Conservation (phyloP, 1,139 yeast species). For the Petasospora fabianii region DNA sequence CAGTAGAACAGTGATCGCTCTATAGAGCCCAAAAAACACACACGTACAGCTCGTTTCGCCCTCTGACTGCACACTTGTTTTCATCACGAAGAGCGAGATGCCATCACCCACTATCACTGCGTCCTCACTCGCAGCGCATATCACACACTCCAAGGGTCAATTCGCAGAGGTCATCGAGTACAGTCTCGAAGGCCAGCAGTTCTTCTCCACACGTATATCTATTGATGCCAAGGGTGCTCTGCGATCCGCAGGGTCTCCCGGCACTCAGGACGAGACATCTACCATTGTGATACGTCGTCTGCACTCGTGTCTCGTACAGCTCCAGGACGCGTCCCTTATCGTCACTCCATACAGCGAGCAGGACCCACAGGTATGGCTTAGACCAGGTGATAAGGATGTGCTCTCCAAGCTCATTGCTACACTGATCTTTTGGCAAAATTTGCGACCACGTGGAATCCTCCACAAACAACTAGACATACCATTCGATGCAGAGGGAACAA, state of each 20-base stretch:
- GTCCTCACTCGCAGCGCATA: slow-evolving; percentile 4
- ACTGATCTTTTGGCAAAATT: slow-evolving; percentile 60
- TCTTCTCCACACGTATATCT: slow-evolving; percentile 14
- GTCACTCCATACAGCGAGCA: slow-evolving; percentile 14
- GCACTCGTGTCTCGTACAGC: slow-evolving; percentile 35
- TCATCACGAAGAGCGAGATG: neutral
- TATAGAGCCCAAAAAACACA: no score
- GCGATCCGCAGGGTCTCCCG: neutral
- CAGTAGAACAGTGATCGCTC: no score
- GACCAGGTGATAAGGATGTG: slow-evolving; percentile 39
- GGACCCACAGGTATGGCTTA: slow-evolving; percentile 39
- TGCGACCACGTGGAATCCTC: slow-evolving; percentile 54
- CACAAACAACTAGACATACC: slow-evolving; percentile 28
- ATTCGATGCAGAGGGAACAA: neutral
- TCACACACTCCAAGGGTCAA: slow-evolving; percentile 8
- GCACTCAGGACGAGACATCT: slow-evolving; percentile 15
- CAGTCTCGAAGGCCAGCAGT: slow-evolving; percentile 13
- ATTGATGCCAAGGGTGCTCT: slow-evolving; percentile 26
- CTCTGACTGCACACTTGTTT: neutral
- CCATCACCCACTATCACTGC: slow-evolving; percentile 4
- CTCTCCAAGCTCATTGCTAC: slow-evolving; percentile 49
- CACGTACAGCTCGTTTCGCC: neutral
- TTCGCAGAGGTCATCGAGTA: slow-evolving; percentile 8
- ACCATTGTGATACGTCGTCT: slow-evolving; percentile 32
- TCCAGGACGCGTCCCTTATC: slow-evolving; percentile 18